Evolutionary conservation across 805 yeast genomes (phyloP), one percentile per base, ranked within the genome.

Genomic region (Candida germanica): DNA sequence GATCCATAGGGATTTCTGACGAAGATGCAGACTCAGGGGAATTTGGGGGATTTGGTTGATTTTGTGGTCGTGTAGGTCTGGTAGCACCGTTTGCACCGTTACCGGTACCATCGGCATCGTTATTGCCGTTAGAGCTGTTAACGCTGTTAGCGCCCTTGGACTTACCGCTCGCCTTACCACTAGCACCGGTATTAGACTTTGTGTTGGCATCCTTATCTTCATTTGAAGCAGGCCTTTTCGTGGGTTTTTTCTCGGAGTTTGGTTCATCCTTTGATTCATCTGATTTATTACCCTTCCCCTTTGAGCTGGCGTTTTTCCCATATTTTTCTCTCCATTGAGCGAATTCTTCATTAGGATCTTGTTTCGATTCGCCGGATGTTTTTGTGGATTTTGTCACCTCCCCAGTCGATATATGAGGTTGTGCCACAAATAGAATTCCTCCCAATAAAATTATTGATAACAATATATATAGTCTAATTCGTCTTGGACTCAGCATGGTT

Each of bases 1-100:
- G 48, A 30, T 48, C 43, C 14, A 32, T 37, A 16, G 22, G n/a
- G n/a, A 28, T 35, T 11, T 24, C 34, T 9, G 24, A 20, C 23
- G 23, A 20, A 7, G 23, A 20, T 10, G 23, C 9, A n/a, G n/a
- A n/a, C 10, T 20, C 23, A 13, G 30, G 30, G 5, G 6, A 6
- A 8, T 27, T 9, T 13, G 30, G 8, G 8, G 9, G 26, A 6
- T 6, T 26, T 3, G 11, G 30, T 18, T 15, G 19, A 7, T 9
- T 17, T 24, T 31, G 11, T 16, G 8, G 27, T 8, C 8, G 34
- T 4, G 10, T 10, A 18, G 9, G 13, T 29, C 22, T 15, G 24
- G 30, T n/a, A n/a, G n/a, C n/a, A n/a, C n/a, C n/a, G n/a, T n/a
- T n/a, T 20, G 23, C 23, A 7, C 9, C 9, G 6, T 20, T 20